Percentiles rank a stretch among this genome's conserved stretches.
Evolutionary conservation across 768 basidiomycete species (phyloP).

Genomic region (Panaeolus cyanescens): DNA sequence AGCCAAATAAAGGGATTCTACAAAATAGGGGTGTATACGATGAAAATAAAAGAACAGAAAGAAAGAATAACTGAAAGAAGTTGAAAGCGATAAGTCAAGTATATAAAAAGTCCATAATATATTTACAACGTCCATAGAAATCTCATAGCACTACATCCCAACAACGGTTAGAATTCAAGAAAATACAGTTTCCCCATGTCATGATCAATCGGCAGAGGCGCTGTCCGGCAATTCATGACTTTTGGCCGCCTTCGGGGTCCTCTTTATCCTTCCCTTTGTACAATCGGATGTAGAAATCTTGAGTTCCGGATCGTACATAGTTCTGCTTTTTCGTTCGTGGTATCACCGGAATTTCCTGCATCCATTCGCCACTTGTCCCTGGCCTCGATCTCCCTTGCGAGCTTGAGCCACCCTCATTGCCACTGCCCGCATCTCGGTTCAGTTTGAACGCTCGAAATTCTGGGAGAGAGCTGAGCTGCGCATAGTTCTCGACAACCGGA

Average conservation of each 20-base stretch:
- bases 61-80: background rate
- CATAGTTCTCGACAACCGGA: conserved; percentile 16
- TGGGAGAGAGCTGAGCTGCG: conserved; percentile 19
- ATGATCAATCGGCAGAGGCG: background rate
- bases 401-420: background rate
- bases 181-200: no score
- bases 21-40: background rate
- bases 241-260: background rate
- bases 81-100: background rate
- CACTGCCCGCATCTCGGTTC: conserved; percentile 10
- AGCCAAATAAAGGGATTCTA: conserved; percentile 2
- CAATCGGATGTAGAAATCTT: conserved; percentile 22
- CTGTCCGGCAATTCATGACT: background rate
- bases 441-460: conserved; percentile 22
- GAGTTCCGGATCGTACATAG: conserved; percentile 23
- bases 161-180: no score
- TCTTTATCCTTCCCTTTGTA: conserved; percentile 16
- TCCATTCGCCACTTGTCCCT: conserved; percentile 14
- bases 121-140: background rate
- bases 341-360: conserved; percentile 20
- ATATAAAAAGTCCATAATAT: background rate
- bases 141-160: background rate
- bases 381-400: conserved; percentile 3
- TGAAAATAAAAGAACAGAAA: background rate
- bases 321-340: conserved; percentile 22